phyloP scores from a whole-genome alignment of 2,329 filamentous ascomycete genomes.

The Colletotrichum brevisporum region DNA sequence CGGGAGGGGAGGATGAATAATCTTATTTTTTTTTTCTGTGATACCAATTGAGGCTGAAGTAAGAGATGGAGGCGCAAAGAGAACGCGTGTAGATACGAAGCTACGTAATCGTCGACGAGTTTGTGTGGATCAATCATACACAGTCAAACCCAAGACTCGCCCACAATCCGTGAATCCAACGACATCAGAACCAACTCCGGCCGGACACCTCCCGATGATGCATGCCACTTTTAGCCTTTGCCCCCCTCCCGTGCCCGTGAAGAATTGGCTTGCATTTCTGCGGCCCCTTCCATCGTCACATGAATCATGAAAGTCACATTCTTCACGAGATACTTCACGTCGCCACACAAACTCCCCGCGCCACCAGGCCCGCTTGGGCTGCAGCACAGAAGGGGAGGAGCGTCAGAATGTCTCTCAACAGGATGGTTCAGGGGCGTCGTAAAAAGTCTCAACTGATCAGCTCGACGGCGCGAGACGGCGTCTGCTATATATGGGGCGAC shows the following conservation, averaged over 20 bases:
- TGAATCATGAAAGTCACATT: slow-evolving; percentile 23
- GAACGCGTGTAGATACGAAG: slow-evolving; percentile 6
- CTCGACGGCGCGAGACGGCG: slow-evolving; percentile 32
- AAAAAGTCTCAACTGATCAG: slow-evolving; percentile 30
- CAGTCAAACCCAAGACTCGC: slow-evolving; percentile 4
- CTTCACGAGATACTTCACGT: background rate
- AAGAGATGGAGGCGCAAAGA: background rate
- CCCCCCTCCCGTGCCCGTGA: background rate
- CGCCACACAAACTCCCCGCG: background rate
- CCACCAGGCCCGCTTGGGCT: background rate
- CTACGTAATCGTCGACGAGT: slow-evolving; percentile 31
- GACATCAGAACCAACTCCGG: slow-evolving; percentile 3
- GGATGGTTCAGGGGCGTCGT: slow-evolving; percentile 30
- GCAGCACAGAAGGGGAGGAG: background rate
- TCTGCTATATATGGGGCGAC: slow-evolving; percentile 18
- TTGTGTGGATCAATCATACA: background rate
- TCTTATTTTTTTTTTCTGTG: no score
- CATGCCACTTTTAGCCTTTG: background rate
- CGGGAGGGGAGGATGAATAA: no score
- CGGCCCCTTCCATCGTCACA: slow-evolving; percentile 21
- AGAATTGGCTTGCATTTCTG: slow-evolving; percentile 15
- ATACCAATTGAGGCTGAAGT: no score
- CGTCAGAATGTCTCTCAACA: slow-evolving; percentile 18
- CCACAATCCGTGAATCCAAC: slow-evolving; percentile 14
- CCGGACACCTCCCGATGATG: slow-evolving; percentile 2